Evolutionary conservation across 208 protist genomes (phyloP), one percentile per base, ranked within the genome.

Genomic region (Wallacemonas collosoma): DNA sequence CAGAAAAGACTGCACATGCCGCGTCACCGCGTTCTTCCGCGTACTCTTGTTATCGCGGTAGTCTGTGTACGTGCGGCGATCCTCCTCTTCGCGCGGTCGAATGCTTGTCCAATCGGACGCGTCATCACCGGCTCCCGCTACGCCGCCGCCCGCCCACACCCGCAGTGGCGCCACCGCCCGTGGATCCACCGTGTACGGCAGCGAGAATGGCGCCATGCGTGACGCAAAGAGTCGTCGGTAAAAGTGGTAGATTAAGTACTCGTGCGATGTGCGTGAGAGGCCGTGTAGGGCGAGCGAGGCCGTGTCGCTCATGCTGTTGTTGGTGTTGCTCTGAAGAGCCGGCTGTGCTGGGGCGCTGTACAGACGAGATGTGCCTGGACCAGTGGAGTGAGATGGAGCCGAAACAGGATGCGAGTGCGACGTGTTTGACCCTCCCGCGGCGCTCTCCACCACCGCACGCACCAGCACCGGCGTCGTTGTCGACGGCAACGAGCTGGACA

Each of bases 131-230:
- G 71, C 66, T 2, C 71, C 79, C 8, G 54, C 71, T 73, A 73
- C 70, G 75, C 78, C 55, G 70, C 76, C 53, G 51, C 68, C 62
- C 68, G 64, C 17, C 68, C 71, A 67, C 38, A 77, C 58, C 3
- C 41, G 43, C 54, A 54, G 41, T 14, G 62, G 53, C 17, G 71
- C 69, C 14, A 48, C 15, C 7, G 86, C 57, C 12, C 82, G 77
- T 53, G 80, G 81, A 60, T 91, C 80, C 68, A 93, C 80, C 62
- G 91, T 83, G 73, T 88, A 93, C 1, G 90, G 83, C 43, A 95
- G 64, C 15, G 83, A 81, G 72, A 91, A 95, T n/a, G 90, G 90
- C 39, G 90, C 87, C 65, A 81, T 93, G 64, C 81, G 81, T 4
- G 79, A 80, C 17, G 80, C 65, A 62, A 95, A 95, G 58, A 93